Percentiles rank a stretch among this genome's conserved stretches.
phyloP scores from a whole-genome alignment of 1,139 yeast genomes.

The Saccharomycopsis phalli region DNA sequence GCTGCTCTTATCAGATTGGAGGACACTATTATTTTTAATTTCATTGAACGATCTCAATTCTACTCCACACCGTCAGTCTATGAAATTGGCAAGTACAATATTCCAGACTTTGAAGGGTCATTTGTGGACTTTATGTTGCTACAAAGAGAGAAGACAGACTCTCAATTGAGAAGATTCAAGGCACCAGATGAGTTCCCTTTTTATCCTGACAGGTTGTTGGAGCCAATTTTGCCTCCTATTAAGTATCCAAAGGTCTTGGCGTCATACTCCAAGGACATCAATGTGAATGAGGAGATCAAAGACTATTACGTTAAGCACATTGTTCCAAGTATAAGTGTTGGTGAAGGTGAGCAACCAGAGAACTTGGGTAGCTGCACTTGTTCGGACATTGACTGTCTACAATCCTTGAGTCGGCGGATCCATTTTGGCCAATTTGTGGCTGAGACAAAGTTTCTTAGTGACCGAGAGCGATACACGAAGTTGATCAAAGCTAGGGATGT shows the following conservation, averaged over 20 bases:
- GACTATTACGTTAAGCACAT: slow-evolving; percentile 58
- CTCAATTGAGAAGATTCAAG: slow-evolving; percentile 81
- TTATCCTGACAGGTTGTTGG: slow-evolving; percentile 58
- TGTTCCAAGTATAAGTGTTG: slow-evolving; percentile 65
- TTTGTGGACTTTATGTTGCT: slow-evolving; percentile 80
- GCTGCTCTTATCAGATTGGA: slow-evolving; percentile 86
- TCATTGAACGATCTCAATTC: slow-evolving; percentile 90
- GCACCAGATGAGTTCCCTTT: slow-evolving; percentile 96
- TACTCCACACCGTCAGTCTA: slow-evolving; percentile 71
- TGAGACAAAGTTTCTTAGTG: slow-evolving; percentile 76
- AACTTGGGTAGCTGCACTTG: slow-evolving; percentile 82
- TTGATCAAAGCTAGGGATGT: slow-evolving; percentile 60
- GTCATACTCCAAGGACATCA: slow-evolving; percentile 60
- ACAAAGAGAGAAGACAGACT: slow-evolving; percentile 70
- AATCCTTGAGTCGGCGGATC: slow-evolving; percentile 84
- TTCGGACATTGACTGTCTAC: slow-evolving; percentile 79
- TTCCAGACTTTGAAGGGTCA: slow-evolving; percentile 68
- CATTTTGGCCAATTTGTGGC: slow-evolving; percentile 98
- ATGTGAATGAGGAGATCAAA: slow-evolving; percentile 64
- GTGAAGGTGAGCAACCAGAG: slow-evolving; percentile 68
- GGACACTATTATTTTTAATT: slow-evolving; percentile 85
- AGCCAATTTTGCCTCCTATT: slow-evolving; percentile 69
- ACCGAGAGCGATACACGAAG: slow-evolving; percentile 52
- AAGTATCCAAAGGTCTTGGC: slow-evolving; percentile 77
- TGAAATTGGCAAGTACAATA: slow-evolving; percentile 43